Evolutionary conservation across 495 filamentous ascomycete species (phyloP).

Genomic region (Trichoderma erinaceum): DNA sequence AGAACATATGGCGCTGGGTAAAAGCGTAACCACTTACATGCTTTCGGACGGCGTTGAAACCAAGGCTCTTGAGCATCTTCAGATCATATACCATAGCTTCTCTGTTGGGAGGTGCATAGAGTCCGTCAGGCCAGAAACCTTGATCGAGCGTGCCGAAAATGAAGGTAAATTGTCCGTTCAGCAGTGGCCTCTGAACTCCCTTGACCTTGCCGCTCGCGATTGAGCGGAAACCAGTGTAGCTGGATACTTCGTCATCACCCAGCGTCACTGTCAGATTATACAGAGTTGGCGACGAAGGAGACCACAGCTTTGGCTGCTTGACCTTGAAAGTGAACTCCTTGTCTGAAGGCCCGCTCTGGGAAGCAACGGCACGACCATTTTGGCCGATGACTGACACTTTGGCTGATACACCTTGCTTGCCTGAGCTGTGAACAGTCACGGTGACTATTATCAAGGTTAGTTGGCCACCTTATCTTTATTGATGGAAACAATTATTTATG

Average conservation of each 20-base stretch:
- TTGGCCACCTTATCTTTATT: no score
- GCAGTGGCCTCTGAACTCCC: constrained; percentile 52
- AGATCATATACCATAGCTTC: constrained; percentile 65
- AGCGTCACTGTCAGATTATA: constrained; percentile 56
- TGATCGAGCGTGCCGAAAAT: constrained; percentile 63
- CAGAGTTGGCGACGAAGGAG: constrained; percentile 52
- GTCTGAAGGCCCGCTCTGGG: constrained; percentile 33
- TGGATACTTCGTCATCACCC: constrained; percentile 48
- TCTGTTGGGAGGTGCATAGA: constrained; percentile 52
- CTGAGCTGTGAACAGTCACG: constrained; percentile 41
- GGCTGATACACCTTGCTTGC: constrained; percentile 28
- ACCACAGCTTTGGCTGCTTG: constrained; percentile 47
- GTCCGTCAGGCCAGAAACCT: constrained; percentile 64
- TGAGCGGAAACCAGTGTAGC: constrained; percentile 64
- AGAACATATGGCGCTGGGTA: background rate
- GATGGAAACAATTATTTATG: no score
- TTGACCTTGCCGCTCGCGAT: constrained; percentile 47
- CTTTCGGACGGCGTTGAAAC: constrained; percentile 64
- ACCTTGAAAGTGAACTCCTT: constrained; percentile 48
- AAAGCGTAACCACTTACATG: constrained; percentile 40
- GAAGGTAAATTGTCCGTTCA: constrained; percentile 61
- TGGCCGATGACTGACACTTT: constrained; percentile 38
- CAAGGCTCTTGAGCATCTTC: constrained; percentile 51
- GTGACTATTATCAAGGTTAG: constrained; percentile 34
- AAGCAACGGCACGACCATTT: constrained; percentile 29